Conservation (phyloP, 2,329 filamentous ascomycete species). For the Monascus ruber region DNA sequence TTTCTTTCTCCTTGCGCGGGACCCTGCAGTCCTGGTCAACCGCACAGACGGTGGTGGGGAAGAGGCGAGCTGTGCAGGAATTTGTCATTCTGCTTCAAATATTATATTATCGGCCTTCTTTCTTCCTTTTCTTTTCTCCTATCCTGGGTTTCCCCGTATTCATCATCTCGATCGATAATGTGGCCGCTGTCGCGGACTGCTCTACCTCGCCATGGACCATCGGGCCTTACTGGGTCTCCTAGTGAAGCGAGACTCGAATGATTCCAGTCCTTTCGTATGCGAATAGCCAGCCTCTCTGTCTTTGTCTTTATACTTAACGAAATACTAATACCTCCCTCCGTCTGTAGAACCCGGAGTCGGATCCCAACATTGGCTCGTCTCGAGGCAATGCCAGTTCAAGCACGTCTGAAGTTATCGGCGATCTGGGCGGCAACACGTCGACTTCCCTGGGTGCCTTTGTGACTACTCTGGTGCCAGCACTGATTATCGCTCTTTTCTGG, state of each 20-base stretch:
- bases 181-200: neutral
- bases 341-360: constrained; percentile 25
- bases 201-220: neutral
- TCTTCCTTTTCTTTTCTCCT: too few relatives aligned
- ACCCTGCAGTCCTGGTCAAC: too few relatives aligned
- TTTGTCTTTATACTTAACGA: neutral
- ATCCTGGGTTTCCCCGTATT: too few relatives aligned
- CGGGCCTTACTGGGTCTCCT: neutral
- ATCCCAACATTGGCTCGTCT: constrained; percentile 31
- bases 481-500: constrained; percentile 34
- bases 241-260: neutral
- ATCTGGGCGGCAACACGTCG: constrained; percentile 24
- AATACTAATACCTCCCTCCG: neutral
- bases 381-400: constrained; percentile 28
- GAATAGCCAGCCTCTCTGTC: neutral
- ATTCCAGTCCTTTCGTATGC: neutral
- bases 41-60: too few relatives aligned
- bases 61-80: too few relatives aligned
- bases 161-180: neutral
- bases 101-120: too few relatives aligned
- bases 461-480: constrained; percentile 38
- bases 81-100: too few relatives aligned
- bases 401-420: constrained; percentile 17
- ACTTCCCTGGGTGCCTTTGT: constrained; percentile 41
- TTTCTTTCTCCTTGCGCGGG: too few relatives aligned